Evolutionary conservation across 441 rosid species (phyloP).

Genomic region (Gossypium aridum): DNA sequence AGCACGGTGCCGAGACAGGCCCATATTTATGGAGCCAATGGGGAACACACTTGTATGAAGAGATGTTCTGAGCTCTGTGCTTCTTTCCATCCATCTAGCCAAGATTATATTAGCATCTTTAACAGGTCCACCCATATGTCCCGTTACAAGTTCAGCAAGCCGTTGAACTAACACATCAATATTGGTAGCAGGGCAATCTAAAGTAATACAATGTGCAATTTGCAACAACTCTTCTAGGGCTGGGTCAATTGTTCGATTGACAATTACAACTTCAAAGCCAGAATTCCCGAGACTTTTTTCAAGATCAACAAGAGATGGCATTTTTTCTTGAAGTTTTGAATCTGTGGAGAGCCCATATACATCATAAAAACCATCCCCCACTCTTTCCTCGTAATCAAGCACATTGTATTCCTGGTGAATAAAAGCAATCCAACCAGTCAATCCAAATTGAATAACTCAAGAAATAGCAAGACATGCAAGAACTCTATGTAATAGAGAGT

Average conservation of each 20-base stretch:
- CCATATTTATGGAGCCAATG: constrained; percentile 81
- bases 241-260: constrained; percentile 63
- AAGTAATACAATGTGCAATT: constrained; percentile 63
- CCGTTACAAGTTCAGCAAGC: constrained; percentile 89
- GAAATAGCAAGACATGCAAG: not conserved
- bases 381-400: constrained; percentile 89
- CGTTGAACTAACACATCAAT: constrained; percentile 59
- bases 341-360: constrained; percentile 59
- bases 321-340: constrained; percentile 50
- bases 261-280: constrained; percentile 74
- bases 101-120: constrained; percentile 77
- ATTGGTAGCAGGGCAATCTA: constrained; percentile 67
- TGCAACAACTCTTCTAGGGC: constrained; percentile 77
- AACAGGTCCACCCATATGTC: constrained; percentile 96
- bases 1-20: constrained; percentile 93
- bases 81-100: constrained; percentile 84
- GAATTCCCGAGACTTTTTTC: constrained; percentile 60
- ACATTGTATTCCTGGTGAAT: constrained; percentile 70
- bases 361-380: constrained; percentile 88
- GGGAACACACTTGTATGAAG: constrained; percentile 76
- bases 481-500: too few relatives aligned
- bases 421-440: constrained; percentile 11
- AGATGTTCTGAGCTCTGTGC: constrained; percentile 67
- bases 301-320: constrained; percentile 83
- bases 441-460: constrained; percentile 8